A percentile compares a stretch with the other conserved stretches of the same genome.
These are phyloP conservation scores for Trypanosoma boissoni DNA, from an alignment of 208 protist species.

Conservation along the genomic window DNA sequence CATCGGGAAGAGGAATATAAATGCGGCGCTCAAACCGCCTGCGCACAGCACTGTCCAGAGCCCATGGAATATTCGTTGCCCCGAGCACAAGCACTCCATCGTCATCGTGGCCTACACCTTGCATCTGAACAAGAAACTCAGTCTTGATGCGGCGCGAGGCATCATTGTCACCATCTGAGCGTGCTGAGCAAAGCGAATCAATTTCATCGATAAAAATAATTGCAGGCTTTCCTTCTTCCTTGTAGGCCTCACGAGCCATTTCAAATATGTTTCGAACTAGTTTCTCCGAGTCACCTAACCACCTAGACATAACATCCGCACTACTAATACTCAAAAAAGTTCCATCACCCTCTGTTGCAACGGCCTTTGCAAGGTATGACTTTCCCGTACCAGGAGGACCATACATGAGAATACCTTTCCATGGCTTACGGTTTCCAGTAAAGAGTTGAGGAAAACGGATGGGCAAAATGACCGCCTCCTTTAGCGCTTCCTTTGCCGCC, in stretches of 20 bases:
- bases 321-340: constrained; percentile 94
- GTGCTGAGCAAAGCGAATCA: constrained; percentile 87
- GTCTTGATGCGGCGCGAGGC: constrained; percentile 98
- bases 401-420: constrained; percentile 92
- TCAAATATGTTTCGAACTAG: constrained; percentile 93
- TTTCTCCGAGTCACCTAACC: constrained; percentile 93
- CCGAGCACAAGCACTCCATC: constrained; percentile 91
- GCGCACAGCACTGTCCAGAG: constrained; percentile 88
- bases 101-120: constrained; percentile 83
- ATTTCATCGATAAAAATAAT: constrained; percentile 96
- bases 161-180: constrained; percentile 89
- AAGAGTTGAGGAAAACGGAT: constrained; percentile 92
- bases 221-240: constrained; percentile 69
- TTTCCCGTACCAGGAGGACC: constrained; percentile 93
- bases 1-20: constrained; percentile 93
- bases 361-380: constrained; percentile 92
- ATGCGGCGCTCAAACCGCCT: constrained; percentile 92
- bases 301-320: constrained; percentile 89
- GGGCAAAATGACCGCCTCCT: constrained; percentile 92
- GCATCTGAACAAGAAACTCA: constrained; percentile 99
- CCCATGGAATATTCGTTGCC: constrained; percentile 92
- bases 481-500: constrained; percentile 88
- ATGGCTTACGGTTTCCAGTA: constrained; percentile 89
- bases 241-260: constrained; percentile 84
- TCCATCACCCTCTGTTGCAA: constrained; percentile 85